Evolutionary conservation across 192 early-diverging fungal genomes (phyloP), one percentile per base, ranked within the genome.

Genomic region (Coemansia sp.): DNA sequence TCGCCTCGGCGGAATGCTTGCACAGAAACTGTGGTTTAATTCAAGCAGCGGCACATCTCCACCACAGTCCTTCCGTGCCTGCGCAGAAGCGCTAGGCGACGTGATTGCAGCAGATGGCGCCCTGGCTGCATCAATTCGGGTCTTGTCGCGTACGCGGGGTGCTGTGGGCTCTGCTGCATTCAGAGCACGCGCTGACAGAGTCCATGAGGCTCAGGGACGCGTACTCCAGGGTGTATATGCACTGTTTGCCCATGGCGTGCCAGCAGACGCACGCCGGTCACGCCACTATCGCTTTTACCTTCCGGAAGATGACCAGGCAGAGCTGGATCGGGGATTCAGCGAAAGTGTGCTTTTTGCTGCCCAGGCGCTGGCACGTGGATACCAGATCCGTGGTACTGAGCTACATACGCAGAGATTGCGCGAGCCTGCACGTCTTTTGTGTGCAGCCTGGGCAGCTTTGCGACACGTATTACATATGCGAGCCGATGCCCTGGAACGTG

Each of bases 301-400:
- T 11, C 81, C 85, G 9, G 76, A 81, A 32, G 85, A 87, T 41
- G 85, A 87, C 64, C 85, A 85, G 67, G 33, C 66, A 4, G 85
- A 87, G 77, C 67, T 87, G 24, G 80, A 83, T 37, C 78, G 72
- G 25, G 81, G 79, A 7, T 87, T 84, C 70, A 74, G 67, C 58
- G 85, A 87, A 54, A 85, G 83, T 60, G 83, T 87, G n/a, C 53
- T 82, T 46, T 87, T 85, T 62, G 85, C 85, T 5, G 80, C 81
- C 0, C 85, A 87, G 69, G 85, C 85, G 1, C 55, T 87, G 46
- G 71, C 77, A 3, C 47, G 72, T 5, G 85, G 85, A 11, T 85
- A 80, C 58, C 75, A 83, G 49, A 87, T 87, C 55, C 78, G 85
- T 26, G 82, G 85, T 27, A 86, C 83, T 17, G 84, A 86, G 57